Evolutionary conservation across 73 alveolate genomes (phyloP).

Genomic region (Breviolum minutum): DNA sequence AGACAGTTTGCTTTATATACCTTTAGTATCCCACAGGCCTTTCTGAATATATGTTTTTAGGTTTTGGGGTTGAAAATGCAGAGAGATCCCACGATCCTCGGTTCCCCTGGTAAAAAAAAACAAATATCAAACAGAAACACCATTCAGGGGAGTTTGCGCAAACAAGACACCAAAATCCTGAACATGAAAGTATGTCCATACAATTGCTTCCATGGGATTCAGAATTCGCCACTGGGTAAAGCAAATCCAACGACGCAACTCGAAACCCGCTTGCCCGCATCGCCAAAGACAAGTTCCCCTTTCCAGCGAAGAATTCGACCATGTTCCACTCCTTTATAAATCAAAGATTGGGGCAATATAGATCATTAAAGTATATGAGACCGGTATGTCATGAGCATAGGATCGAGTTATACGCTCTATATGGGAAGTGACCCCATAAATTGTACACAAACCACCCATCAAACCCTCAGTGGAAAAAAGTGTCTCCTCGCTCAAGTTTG

Average conservation of each 20-base stretch:
- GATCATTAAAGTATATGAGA: background rate
- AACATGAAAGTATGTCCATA: background rate
- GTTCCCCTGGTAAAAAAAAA: background rate
- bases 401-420: no score
- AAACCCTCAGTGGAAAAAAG: no score
- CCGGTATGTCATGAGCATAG: background rate
- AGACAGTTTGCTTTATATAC: background rate
- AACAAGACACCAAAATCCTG: background rate
- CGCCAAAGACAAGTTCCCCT: background rate
- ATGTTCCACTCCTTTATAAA: background rate
- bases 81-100: background rate
- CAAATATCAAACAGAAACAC: no score
- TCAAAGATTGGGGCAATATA: background rate
- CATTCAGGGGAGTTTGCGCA: no score
- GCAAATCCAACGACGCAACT: background rate
- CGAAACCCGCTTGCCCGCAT: background rate
- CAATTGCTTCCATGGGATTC: background rate
- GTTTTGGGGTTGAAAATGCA: no score
- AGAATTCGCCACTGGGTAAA: background rate
- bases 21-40: background rate
- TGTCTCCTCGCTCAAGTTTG: background rate
- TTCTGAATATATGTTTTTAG: no score
- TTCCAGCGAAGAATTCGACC: constrained; percentile 3
- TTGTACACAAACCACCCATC: no score
- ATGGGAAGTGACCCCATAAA: no score